Conservation (phyloP, 176 grass and related monocot genomes). For the Poa pratensis region DNA sequence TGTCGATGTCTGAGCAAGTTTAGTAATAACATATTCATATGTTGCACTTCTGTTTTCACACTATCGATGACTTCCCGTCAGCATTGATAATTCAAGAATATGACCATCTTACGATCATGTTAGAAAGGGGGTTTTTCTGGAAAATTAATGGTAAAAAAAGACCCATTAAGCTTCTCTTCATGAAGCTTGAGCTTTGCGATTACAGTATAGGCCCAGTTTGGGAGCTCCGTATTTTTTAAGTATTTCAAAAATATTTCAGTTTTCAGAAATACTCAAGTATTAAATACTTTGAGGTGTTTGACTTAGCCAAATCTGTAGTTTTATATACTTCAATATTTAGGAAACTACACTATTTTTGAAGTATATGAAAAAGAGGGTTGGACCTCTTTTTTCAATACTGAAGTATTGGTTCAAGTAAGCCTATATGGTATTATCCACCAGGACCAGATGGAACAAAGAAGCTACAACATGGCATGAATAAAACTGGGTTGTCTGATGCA, state of each 20-base stretch:
- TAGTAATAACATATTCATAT: slow-evolving; percentile 11
- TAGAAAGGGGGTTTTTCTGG: not conserved
- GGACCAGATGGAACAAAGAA: slow-evolving; percentile 28
- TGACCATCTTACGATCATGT: not conserved
- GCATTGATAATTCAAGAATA: slow-evolving; percentile 12
- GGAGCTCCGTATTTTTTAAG: too few relatives aligned
- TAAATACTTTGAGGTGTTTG: too few relatives aligned
- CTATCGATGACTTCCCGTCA: not conserved
- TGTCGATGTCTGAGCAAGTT: slow-evolving; percentile 75
- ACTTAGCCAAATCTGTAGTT: too few relatives aligned
- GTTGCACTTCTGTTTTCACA: slow-evolving; percentile 5
- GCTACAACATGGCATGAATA: not conserved
- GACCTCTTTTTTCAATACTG: too few relatives aligned
- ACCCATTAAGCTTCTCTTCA: slow-evolving; percentile 18
- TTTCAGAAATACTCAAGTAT: too few relatives aligned
- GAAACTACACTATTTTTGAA: too few relatives aligned
- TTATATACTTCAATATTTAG: too few relatives aligned
- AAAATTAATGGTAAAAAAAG: not conserved
- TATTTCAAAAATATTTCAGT: too few relatives aligned
- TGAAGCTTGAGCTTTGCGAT: not conserved
- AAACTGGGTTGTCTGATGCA: not conserved
- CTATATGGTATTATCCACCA: slow-evolving; percentile 19
- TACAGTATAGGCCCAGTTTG: not conserved
- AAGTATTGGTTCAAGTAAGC: too few relatives aligned
- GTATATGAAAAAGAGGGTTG: too few relatives aligned